A percentile compares a stretch with the other conserved stretches of the same genome.
Evolutionary conservation across 1,139 yeast species (phyloP).

Genomic region (Yamadazyma taylorii): DNA sequence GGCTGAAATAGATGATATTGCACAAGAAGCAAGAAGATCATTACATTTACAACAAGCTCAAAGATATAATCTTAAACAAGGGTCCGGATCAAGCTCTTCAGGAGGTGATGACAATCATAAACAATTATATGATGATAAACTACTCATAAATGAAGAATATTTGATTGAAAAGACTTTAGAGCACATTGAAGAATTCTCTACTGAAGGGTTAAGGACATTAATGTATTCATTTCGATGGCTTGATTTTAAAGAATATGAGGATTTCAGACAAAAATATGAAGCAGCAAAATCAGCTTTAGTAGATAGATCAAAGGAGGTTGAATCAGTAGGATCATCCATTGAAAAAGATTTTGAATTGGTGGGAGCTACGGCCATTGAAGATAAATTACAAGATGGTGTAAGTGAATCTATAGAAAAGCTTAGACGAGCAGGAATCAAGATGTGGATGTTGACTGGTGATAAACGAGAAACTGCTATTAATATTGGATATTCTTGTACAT

Average conservation of each 20-base stretch:
- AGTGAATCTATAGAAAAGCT: slow-evolving; percentile 91
- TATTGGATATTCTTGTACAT: slow-evolving; percentile 91
- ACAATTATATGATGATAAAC: slow-evolving; percentile 51
- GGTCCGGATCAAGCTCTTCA: slow-evolving; percentile 2
- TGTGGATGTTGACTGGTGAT: slow-evolving; percentile 99
- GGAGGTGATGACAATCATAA: slow-evolving; percentile 4
- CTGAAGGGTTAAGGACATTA: slow-evolving; percentile 90
- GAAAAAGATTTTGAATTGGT: slow-evolving; percentile 67
- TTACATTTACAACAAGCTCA: slow-evolving; percentile 61
- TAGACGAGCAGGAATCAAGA: slow-evolving; percentile 86
- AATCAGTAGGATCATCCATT: slow-evolving; percentile 66
- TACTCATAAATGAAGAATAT: slow-evolving; percentile 73
- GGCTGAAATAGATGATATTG: slow-evolving; percentile 60
- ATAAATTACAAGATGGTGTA: slow-evolving; percentile 93
- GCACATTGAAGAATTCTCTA: slow-evolving; percentile 90
- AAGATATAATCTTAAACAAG: slow-evolving; percentile 45
- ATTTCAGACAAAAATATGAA: slow-evolving; percentile 67
- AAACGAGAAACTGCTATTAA: slow-evolving; percentile 97
- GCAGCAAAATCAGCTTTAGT: slow-evolving; percentile 76
- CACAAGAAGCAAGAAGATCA: slow-evolving; percentile 60
- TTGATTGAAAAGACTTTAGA: slow-evolving; percentile 81
- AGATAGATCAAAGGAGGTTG: slow-evolving; percentile 67
- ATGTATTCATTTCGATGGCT: slow-evolving; percentile 81
- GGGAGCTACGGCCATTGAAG: slow-evolving; percentile 98
- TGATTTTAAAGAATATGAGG: slow-evolving; percentile 53